Base-by-base conservation (phyloP, 2,329 filamentous ascomycete genomes). In the Colletotrichum lindemuthianum region DNA sequence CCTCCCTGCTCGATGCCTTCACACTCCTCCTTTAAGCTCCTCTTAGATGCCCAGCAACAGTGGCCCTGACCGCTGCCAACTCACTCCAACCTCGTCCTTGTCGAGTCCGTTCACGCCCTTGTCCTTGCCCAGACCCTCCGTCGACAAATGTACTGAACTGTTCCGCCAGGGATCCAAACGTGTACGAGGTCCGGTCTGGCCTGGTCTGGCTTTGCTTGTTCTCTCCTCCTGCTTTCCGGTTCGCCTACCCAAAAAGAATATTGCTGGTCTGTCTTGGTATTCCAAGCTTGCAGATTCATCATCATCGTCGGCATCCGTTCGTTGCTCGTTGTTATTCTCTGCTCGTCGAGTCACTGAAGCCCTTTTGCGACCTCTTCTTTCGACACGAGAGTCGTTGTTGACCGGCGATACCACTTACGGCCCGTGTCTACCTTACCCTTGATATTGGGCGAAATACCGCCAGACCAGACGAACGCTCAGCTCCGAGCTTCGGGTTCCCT, bases 371-470 rank as follows among this genome's bases (percentile, higher is more conserved):
- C 24, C 24, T 24, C 24, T 24, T 24, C 24, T 24, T 24, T 24
- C 24, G 24, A 24, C 24, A 24, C 24, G 4, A 24, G 24, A 24
- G 1, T 24, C 5, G 24, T 24, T 24, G 24, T 24, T 24, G 24
- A 24, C 24, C 24, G 24, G 24, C 24, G 24, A 24, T 24, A 24
- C 24, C 24, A 37, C 43, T 60, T 55, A 7, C 36, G 2, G 40
- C 43, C 36, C 48, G 48, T 47, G 40, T 40, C 43, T 48, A 16
- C 4, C 24, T 24, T 24, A 24, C 24, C 24, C 24, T 47, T 53
- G 56, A 60, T 63, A 63, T 60, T 60, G 48, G 49, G 41, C 48
- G 57, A 40, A 36, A 15, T 37, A 43, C 50, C 36, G 24, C 33
- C 33, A 59, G 43, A 12, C 37, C 33, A 59, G 43, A 10, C 34